Conservation (phyloP, 495 filamentous ascomycete genomes). For the Letharia columbiana region DNA sequence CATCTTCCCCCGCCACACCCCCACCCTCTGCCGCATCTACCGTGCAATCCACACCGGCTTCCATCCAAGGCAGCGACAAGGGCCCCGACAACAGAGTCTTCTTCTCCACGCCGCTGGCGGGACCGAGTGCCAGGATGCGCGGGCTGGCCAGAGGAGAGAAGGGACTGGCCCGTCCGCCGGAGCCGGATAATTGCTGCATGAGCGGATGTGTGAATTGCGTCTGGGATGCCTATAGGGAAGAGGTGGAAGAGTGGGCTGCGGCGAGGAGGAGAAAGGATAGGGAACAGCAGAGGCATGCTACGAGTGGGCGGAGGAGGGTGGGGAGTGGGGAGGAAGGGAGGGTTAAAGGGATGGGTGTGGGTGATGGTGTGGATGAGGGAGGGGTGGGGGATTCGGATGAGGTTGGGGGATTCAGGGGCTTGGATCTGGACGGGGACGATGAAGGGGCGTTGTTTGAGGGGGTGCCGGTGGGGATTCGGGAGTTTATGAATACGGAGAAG, state of each 20-base stretch:
- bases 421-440: conserved; percentile 33
- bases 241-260: conserved; percentile 78
- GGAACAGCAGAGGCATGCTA: conserved; percentile 24
- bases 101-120: conserved; percentile 68
- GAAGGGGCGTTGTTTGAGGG: conserved; percentile 59
- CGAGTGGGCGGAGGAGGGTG: conserved; percentile 33
- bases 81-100: conserved; percentile 52
- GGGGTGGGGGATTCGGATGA: conserved; percentile 61
- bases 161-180: conserved; percentile 56
- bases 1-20: conserved; percentile 15
- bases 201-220: conserved; percentile 96
- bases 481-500: conserved; percentile 98
- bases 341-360: conserved; percentile 30
- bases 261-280: conserved; percentile 45
- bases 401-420: conserved; percentile 29
- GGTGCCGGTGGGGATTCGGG: conserved; percentile 86
- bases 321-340: conserved; percentile 32
- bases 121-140: conserved; percentile 52
- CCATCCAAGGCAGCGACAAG: conserved; percentile 16
- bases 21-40: conserved; percentile 13
- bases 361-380: conserved; percentile 68
- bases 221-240: conserved; percentile 85
- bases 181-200: conserved; percentile 99
- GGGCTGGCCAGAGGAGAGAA: conserved; percentile 38
- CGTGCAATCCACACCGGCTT: neutral